Percentiles rank a stretch among this genome's conserved stretches.
phyloP scores from a whole-genome alignment of 73 alveolate genomes.

The Tetrahymena borealis region DNA sequence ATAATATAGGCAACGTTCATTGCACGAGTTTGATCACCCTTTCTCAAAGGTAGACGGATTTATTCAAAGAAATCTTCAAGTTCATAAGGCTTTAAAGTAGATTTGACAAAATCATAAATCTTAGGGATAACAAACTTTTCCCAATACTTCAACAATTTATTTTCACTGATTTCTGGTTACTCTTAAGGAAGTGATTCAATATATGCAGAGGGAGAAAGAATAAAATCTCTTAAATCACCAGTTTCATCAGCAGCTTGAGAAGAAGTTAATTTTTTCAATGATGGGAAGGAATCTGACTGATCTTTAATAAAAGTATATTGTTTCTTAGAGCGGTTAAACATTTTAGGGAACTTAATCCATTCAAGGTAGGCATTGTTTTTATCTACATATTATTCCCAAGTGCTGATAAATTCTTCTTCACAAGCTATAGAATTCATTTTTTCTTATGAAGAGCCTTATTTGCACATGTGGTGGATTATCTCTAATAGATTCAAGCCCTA shows the following conservation, averaged over 20 bases:
- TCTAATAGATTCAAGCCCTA: not conserved
- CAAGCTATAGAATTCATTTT: not conserved
- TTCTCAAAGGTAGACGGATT: slow-evolving; percentile 60
- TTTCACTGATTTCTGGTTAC: slow-evolving; percentile 43
- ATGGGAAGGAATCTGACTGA: not conserved
- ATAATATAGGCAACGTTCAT: slow-evolving; percentile 68
- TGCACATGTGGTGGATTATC: not conserved
- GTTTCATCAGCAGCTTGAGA: slow-evolving; percentile 2
- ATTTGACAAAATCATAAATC: slow-evolving; percentile 70
- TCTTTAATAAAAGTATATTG: not conserved
- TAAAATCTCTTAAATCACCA: slow-evolving; percentile 3
- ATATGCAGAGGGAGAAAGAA: slow-evolving; percentile 18
- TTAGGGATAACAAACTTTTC: slow-evolving; percentile 77
- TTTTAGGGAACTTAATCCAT: slow-evolving; percentile 7
- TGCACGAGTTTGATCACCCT: slow-evolving; percentile 63
- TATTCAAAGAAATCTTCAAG: slow-evolving; percentile 77
- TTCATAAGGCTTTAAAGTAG: slow-evolving; percentile 67
- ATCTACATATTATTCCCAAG: not conserved
- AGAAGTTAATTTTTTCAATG: not conserved
- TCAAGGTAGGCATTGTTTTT: not conserved
- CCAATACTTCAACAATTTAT: slow-evolving; percentile 78
- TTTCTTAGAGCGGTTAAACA: not conserved
- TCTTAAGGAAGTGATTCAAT: slow-evolving; percentile 43
- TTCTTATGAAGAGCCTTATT: not conserved
- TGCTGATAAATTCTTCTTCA: not conserved